Percentiles rank a stretch among this genome's conserved stretches.
These are phyloP conservation scores for Alnus rubra DNA, from an alignment of 306 rosid genomes.

Conservation along the genomic window DNA sequence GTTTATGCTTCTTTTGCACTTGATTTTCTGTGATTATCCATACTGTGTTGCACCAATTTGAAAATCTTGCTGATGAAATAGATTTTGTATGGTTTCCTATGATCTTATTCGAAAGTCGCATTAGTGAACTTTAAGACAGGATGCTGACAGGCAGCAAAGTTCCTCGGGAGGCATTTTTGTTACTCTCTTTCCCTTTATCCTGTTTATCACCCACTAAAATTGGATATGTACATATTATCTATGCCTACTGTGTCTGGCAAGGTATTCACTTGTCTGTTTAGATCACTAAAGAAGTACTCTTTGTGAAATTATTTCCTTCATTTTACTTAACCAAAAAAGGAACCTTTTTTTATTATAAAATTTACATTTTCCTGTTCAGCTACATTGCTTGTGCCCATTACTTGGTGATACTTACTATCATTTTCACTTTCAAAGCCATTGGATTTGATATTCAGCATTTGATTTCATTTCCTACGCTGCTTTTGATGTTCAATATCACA, in stretches of 20 bases:
- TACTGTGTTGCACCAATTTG: constrained; percentile 1
- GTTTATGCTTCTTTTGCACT: neutral
- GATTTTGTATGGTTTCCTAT: neutral
- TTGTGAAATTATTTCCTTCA: neutral
- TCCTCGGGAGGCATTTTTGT: neutral
- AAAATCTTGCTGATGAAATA: neutral
- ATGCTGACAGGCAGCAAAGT: neutral
- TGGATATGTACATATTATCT: neutral
- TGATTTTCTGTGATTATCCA: constrained; percentile 4
- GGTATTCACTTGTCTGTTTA: neutral
- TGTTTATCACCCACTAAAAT: neutral
- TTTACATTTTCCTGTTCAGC: neutral
- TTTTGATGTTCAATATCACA: neutral
- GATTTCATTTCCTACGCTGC: neutral
- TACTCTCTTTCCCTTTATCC: neutral
- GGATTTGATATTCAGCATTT: neutral
- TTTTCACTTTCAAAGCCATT: neutral
- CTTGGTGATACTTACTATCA: neutral
- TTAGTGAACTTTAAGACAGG: neutral
- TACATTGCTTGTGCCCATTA: neutral
- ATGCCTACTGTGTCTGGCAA: neutral
- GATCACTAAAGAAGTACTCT: neutral
- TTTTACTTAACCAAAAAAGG: neutral
- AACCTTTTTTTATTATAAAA: neutral
- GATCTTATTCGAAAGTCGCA: neutral